A percentile compares a stretch with the other conserved stretches of the same genome.
Conservation (phyloP, 208 protist genomes). For the Kentomonas sorsogonicus region DNA sequence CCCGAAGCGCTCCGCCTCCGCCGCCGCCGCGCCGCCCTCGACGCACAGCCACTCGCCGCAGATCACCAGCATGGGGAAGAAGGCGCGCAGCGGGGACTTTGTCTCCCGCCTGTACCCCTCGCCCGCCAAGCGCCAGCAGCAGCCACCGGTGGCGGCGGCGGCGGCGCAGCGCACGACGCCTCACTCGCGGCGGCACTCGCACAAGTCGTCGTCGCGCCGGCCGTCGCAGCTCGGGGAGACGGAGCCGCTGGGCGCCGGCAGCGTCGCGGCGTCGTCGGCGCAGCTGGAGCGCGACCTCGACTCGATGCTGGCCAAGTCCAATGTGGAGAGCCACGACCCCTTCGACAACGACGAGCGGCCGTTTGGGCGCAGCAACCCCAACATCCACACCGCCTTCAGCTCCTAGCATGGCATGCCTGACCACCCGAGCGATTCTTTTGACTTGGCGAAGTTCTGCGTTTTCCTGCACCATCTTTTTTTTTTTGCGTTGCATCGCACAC, state of each 20-base stretch:
- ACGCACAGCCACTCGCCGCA: too few species aligned
- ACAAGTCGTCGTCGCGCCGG: not conserved
- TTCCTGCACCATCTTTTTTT: too few species aligned
- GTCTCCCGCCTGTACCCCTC: too few species aligned
- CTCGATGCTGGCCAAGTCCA: not conserved
- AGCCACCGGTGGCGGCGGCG: too few species aligned
- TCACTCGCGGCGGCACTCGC: too few species aligned
- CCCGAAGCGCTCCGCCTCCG: too few species aligned
- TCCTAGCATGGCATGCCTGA: not conserved
- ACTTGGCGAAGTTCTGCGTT: not conserved
- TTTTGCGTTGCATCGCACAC: not conserved
- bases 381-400: too few species aligned
- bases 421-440: not conserved
- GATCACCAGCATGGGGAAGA: too few species aligned
- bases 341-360: not conserved
- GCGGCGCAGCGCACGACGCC: too few species aligned
- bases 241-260: not conserved
- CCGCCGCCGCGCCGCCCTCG: too few species aligned
- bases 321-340: not conserved
- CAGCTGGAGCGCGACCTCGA: not conserved
- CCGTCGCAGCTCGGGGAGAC: not conserved
- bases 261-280: not conserved
- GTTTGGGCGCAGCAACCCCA: not conserved
- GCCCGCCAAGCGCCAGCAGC: too few species aligned
- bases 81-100: too few species aligned